Percentiles rank a stretch among this genome's conserved stretches.
Evolutionary conservation across 768 basidiomycete genomes (phyloP).

Genomic region (Boletus vermiculosoides): DNA sequence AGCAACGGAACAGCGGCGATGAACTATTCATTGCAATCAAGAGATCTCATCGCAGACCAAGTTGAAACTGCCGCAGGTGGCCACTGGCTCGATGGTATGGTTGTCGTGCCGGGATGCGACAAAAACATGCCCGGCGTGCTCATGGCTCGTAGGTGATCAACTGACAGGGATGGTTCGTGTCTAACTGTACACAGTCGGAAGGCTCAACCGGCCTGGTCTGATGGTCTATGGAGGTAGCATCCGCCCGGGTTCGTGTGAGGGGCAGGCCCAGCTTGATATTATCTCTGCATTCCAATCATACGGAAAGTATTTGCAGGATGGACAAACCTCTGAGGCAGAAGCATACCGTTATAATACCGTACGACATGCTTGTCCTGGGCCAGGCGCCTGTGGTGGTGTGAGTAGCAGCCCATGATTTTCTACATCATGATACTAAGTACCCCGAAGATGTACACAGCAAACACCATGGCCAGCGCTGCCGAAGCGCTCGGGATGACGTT

Average conservation of each 20-base stretch:
- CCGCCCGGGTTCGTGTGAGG: conserved; percentile 87
- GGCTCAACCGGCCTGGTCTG: conserved; percentile 91
- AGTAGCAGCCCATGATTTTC: conserved; percentile 33
- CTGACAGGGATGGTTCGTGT: background rate
- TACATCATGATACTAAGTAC: conserved; percentile 4
- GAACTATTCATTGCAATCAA: conserved; percentile 94
- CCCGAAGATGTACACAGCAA: conserved; percentile 91
- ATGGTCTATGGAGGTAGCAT: conserved; percentile 99
- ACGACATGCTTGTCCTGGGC: conserved; percentile 93
- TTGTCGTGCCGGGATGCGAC: conserved; percentile 95
- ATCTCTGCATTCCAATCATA: conserved; percentile 98
- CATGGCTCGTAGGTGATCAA: conserved; percentile 76
- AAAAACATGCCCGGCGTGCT: conserved; percentile 99
- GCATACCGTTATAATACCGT: conserved; percentile 80
- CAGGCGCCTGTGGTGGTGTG: conserved; percentile 97
- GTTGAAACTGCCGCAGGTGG: conserved; percentile 96
- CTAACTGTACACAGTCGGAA: conserved; percentile 60
- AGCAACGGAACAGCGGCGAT: conserved; percentile 96
- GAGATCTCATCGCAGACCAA: conserved; percentile 96
- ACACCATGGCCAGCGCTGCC: conserved; percentile 96
- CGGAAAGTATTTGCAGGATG: conserved; percentile 91
- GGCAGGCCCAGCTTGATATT: conserved; percentile 85
- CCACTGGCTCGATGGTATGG: conserved; percentile 98
- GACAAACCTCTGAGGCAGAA: conserved; percentile 81
- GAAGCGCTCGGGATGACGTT: conserved; percentile 96